Conservation (phyloP, 768 basidiomycete species). For the Vishniacozyma victoriae region DNA sequence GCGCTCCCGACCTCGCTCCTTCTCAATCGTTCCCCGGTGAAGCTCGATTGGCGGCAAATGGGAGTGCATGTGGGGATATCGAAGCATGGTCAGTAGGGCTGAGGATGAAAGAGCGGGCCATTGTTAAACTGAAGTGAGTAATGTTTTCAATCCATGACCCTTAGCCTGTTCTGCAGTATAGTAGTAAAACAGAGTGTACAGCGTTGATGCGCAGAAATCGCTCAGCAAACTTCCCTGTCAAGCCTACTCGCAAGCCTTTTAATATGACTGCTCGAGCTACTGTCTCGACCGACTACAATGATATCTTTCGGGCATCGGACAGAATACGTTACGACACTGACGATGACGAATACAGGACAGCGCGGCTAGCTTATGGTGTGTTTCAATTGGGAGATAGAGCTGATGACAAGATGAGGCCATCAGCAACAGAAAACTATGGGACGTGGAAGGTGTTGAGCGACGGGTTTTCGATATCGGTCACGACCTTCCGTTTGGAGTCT, state of each 20-base stretch:
- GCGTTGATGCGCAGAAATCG: neutral
- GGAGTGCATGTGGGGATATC: conserved; percentile 19
- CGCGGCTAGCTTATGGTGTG: neutral
- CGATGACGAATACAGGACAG: conserved; percentile 1
- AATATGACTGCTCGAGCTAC: neutral
- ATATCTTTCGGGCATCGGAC: conserved; percentile 7
- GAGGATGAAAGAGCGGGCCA: conserved; percentile 26
- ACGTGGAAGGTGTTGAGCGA: conserved; percentile 18
- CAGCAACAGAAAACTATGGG: conserved; percentile 16
- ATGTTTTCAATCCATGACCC: neutral
- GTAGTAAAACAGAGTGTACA: conserved; percentile 1
- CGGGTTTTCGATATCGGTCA: conserved; percentile 15
- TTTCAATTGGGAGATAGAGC: neutral
- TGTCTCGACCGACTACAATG: conserved; percentile 4
- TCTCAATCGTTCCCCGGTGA: conserved; percentile 10
- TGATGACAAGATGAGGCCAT: conserved; percentile 11
- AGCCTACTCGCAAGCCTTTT: conserved; percentile 1
- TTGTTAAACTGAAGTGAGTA: conserved; percentile 24
- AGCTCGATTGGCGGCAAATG: conserved; percentile 20
- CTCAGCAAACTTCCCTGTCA: conserved; percentile 10
- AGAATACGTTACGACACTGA: neutral
- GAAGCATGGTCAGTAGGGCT: conserved; percentile 23
- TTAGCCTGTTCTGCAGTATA: neutral
- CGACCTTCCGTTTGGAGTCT: conserved; percentile 3
- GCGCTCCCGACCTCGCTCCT: conserved; percentile 23